Conservation (phyloP, 768 basidiomycete genomes). For the Megacollybia marginata region DNA sequence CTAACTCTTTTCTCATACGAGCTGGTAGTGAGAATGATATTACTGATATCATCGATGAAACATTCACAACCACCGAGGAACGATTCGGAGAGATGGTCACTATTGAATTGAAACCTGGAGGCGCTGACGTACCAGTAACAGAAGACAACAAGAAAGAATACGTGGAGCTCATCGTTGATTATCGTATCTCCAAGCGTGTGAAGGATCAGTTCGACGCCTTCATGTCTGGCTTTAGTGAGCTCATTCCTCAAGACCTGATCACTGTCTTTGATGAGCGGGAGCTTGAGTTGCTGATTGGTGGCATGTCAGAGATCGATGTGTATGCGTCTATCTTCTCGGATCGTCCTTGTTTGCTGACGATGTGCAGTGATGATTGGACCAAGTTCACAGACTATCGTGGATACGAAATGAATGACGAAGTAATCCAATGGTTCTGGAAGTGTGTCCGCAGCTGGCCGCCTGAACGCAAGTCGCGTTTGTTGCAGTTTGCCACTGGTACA, state of each 20-base stretch:
- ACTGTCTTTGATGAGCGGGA: constrained; percentile 99
- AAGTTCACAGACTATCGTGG: constrained; percentile 99
- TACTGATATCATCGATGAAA: constrained; percentile 96
- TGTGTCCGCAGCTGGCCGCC: constrained; percentile 96
- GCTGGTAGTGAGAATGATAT: constrained; percentile 86
- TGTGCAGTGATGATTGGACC: constrained; percentile 85
- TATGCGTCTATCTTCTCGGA: constrained; percentile 38
- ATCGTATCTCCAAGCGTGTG: constrained; percentile 94
- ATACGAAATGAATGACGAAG: constrained; percentile 90
- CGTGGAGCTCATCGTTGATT: constrained; percentile 89
- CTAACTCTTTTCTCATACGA: constrained; percentile 3
- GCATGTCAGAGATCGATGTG: constrained; percentile 99
- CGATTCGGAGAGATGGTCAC: constrained; percentile 98
- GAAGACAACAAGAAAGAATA: constrained; percentile 99
- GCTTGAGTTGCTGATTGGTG: constrained; percentile 93
- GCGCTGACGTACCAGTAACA: constrained; percentile 80
- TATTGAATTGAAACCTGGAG: constrained; percentile 88
- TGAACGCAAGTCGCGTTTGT: constrained; percentile 91
- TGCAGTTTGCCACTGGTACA: constrained; percentile 97
- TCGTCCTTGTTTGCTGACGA: background rate
- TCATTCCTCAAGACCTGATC: constrained; percentile 95
- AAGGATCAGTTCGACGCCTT: constrained; percentile 99
- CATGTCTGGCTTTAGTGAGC: constrained; percentile 99
- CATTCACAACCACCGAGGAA: constrained; percentile 94
- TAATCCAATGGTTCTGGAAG: constrained; percentile 99